phyloP scores from a whole-genome alignment of 1,284 basidiomycete genomes.

The Pulveroboletus ridleyi region DNA sequence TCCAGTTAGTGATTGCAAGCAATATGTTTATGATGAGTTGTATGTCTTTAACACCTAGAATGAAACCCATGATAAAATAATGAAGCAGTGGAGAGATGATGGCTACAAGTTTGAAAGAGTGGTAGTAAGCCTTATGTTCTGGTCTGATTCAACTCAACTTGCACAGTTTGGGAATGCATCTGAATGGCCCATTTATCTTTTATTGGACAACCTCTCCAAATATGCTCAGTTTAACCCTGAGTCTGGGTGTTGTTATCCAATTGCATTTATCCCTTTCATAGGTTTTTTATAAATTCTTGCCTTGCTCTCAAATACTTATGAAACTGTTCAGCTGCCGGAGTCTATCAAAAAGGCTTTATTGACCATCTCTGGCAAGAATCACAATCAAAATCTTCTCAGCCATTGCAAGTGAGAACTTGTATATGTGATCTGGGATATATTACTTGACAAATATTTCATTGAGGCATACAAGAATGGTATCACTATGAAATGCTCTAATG shows the following conservation, averaged over 20 bases:
- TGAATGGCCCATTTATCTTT: constrained; percentile 38
- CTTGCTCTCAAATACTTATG: background rate
- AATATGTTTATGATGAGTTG: constrained; percentile 10
- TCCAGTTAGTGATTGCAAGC: background rate
- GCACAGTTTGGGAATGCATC: constrained; percentile 40
- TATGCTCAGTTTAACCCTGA: background rate
- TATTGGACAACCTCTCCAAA: background rate
- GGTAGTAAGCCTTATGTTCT: constrained; percentile 38
- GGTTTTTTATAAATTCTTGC: too few relatives aligned
- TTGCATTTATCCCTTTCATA: constrained; percentile 8
- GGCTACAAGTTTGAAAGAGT: constrained; percentile 8
- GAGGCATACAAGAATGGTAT: constrained; percentile 34
- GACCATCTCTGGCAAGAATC: background rate
- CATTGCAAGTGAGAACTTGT: constrained; percentile 16
- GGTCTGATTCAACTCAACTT: constrained; percentile 44
- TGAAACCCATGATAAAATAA: constrained; percentile 28
- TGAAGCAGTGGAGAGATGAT: constrained; percentile 19
- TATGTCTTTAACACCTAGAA: constrained; percentile 16
- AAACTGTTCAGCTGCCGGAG: constrained; percentile 2
- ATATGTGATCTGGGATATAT: too few relatives aligned
- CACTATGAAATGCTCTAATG: constrained; percentile 19
- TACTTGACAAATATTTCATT: background rate
- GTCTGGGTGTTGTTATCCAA: constrained; percentile 9
- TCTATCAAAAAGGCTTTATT: constrained; percentile 4
- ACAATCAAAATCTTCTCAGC: constrained; percentile 12